These are phyloP conservation scores for Eucalyptus marginata DNA, from an alignment of 345 rosid genomes.

Conservation along the genomic window DNA sequence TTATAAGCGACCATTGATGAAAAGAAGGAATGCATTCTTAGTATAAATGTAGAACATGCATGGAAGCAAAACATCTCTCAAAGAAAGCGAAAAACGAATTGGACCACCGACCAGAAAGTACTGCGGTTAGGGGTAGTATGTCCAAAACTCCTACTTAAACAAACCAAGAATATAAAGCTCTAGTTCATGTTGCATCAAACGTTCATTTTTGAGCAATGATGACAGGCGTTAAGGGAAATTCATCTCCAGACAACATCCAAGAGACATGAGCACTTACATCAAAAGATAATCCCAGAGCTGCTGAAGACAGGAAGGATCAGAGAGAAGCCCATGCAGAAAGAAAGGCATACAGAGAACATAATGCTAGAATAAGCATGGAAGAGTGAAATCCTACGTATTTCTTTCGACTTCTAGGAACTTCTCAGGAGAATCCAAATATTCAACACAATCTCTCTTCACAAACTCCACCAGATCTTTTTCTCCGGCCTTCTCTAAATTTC, in stretches of 20 bases:
- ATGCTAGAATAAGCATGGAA: not conserved
- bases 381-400: constrained; percentile 10
- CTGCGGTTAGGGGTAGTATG: not conserved
- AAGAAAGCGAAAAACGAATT: not conserved
- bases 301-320: not conserved
- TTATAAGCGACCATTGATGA: not conserved
- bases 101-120: not conserved
- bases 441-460: constrained; percentile 31
- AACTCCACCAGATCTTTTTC: constrained; percentile 24
- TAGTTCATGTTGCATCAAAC: not conserved
- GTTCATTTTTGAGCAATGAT: not conserved
- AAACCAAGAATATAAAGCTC: not conserved
- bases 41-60: not conserved
- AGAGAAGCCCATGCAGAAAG: not conserved
- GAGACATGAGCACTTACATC: not conserved
- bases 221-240: not conserved
- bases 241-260: not conserved
- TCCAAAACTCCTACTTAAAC: not conserved
- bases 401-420: constrained; percentile 28
- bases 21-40: not conserved
- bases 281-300: not conserved
- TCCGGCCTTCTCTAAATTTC: constrained; percentile 35
- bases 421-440: constrained; percentile 32
- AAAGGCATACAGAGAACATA: not conserved
- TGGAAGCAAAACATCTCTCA: no score